Base-by-base conservation (phyloP, 1,284 basidiomycete genomes). In the Kwoniella shivajii region DNA sequence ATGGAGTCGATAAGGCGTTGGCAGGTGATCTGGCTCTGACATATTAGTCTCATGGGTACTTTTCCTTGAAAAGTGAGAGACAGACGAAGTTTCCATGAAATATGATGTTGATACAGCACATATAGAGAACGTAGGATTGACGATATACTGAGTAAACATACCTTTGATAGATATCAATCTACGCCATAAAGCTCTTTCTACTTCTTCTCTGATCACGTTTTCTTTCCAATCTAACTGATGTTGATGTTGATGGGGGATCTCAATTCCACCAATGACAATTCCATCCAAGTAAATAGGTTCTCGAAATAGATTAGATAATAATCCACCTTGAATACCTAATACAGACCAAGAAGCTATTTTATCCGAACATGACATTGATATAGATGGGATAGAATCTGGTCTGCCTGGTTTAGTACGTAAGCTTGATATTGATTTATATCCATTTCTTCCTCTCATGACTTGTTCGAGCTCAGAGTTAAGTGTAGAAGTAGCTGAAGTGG, bases 391-490 rank as follows among this genome's bases (percentile, higher is more conserved):
- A 0, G 89, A 87, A 71, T 95, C 92, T 0, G 88, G 86, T 51
- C 92, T 85, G 11, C 79, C 92, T 1, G 92, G 92, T 72, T 95
- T 96, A 1, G 92, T 94, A 27, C 92, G 86, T 38, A 95, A 77
- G 13, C 88, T 86, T 6, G 89, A 88, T 31, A 85, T 79, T 9
- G 86, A 81, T 6, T 83, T 71, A 73, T 93, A 95, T 44, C 88
- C 86, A 64, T 88, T 84, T 16, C 92, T 82, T 1, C 92, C 92
- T 55, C 92, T 80, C 0, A 87, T 83, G 0, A 85, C 81, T 1
- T 31, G 36, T 27, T 24, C 6, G 42, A 26, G 42, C 16, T 24
- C 9, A 14, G 20, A 24, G 20, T 26, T 24, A 63, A 18, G 39
- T 51, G 44, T 20, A 18, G 37, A 11, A 13, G 50, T 13, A 11